These are phyloP conservation scores for Sordaria brevicollis DNA, from an alignment of 495 filamentous ascomycete genomes.

Conservation along the genomic window DNA sequence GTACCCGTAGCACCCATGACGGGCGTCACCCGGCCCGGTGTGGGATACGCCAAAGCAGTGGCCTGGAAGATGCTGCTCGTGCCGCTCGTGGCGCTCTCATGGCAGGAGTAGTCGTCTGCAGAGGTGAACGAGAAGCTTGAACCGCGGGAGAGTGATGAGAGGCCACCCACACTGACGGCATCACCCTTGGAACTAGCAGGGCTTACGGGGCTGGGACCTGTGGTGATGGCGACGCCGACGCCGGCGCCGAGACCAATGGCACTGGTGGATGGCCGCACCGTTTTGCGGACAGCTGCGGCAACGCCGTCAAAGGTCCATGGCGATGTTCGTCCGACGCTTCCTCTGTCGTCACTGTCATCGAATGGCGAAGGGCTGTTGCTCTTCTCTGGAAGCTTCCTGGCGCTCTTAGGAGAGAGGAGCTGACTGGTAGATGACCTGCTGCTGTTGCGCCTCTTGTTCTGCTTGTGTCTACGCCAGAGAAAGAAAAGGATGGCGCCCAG, in stretches of 20 bases:
- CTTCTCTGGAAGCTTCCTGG: not conserved
- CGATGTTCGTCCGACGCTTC: not conserved
- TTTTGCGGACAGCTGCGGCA: not conserved
- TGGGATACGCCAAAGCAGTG: not conserved
- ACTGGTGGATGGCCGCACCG: not conserved
- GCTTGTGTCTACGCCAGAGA: not conserved
- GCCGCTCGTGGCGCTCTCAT: not conserved
- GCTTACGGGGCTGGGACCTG: not conserved
- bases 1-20: not conserved
- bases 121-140: not conserved
- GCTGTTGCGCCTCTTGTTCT: not conserved
- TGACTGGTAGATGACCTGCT: not conserved
- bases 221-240: no score
- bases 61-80: not conserved
- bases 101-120: not conserved
- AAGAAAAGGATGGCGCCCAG: not conserved
- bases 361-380: not conserved
- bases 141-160: not conserved
- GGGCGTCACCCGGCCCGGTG: not conserved
- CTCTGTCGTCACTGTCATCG: not conserved
- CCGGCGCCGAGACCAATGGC: not conserved
- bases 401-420: not conserved
- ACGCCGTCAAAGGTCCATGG: not conserved
- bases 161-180: not conserved
- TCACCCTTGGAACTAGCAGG: not conserved